phyloP scores from a whole-genome alignment of 2,329 filamentous ascomycete species.

The Podosphaera xanthii region DNA sequence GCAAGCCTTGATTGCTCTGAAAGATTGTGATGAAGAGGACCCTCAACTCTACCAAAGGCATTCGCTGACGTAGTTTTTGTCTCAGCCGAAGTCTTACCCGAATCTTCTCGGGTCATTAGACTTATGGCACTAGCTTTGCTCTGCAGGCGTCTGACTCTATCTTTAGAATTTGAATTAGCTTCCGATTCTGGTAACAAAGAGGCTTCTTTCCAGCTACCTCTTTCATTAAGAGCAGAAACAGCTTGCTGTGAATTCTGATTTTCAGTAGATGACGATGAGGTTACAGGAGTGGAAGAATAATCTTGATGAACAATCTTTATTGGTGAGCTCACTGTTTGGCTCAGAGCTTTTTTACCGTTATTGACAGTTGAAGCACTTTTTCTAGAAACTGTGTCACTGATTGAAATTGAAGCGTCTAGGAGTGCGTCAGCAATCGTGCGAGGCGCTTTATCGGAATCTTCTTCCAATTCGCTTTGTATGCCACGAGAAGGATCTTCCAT shows the following conservation, averaged over 20 bases:
- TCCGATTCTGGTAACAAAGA: conserved; percentile 10
- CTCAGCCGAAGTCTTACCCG: conserved; percentile 37
- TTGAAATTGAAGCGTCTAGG: conserved; percentile 74
- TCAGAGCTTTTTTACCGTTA: conserved; percentile 6
- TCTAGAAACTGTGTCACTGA: conserved; percentile 41
- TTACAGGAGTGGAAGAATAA: conserved; percentile 7
- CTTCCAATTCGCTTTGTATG: conserved; percentile 11
- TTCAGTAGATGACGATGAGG: background rate
- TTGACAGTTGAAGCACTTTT: conserved; percentile 29
- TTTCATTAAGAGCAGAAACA: conserved; percentile 4
- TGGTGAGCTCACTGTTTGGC: background rate
- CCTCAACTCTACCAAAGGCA: conserved; percentile 40
- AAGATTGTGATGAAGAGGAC: conserved; percentile 18
- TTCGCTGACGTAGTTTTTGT: conserved; percentile 39
- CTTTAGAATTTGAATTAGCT: conserved; percentile 11
- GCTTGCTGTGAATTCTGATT: background rate
- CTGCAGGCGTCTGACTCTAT: conserved; percentile 23
- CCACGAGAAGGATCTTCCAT: conserved; percentile 18
- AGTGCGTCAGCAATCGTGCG: conserved; percentile 81
- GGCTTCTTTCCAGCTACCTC: conserved; percentile 15
- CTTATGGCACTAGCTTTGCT: conserved; percentile 38
- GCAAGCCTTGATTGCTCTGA: conserved; percentile 18
- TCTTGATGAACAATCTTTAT: background rate
- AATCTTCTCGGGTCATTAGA: conserved; percentile 33
- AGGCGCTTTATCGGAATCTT: conserved; percentile 15